Evolutionary conservation across 306 rosid species (phyloP).

Genomic region (Vicia sativa): DNA sequence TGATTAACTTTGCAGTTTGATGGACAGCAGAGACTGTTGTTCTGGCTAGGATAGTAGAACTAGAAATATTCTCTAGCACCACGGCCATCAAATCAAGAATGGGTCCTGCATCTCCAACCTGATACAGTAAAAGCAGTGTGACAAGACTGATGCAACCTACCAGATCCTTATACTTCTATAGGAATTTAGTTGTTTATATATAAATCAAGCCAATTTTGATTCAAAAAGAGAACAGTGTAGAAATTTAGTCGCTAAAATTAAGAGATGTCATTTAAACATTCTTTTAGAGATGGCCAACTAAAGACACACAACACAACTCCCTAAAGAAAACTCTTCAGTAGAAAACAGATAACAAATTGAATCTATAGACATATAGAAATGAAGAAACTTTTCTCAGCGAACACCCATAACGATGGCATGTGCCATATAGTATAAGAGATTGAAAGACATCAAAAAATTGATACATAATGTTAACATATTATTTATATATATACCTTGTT

Average conservation of each 20-base stretch:
- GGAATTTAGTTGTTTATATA: slow-evolving; percentile 17
- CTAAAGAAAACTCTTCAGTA: slow-evolving; percentile 12
- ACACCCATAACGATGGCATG: slow-evolving; percentile 11
- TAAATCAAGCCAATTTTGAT: slow-evolving; percentile 21
- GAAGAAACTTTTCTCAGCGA: slow-evolving; percentile 13
- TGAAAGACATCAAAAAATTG: slow-evolving; percentile 26
- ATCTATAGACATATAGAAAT: slow-evolving; percentile 20
- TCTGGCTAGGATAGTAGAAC: slow-evolving; percentile 64
- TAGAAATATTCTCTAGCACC: slow-evolving; percentile 73
- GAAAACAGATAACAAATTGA: slow-evolving; percentile 21
- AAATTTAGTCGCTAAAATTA: slow-evolving; percentile 26
- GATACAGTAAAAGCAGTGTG: slow-evolving; percentile 33
- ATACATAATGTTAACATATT: slow-evolving; percentile 19
- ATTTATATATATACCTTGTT: slow-evolving; percentile 58
- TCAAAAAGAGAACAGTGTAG: not conserved
- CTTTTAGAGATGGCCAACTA: slow-evolving; percentile 7
- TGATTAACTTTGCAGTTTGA: slow-evolving; percentile 73
- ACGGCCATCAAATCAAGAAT: slow-evolving; percentile 93
- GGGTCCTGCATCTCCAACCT: slow-evolving; percentile 95
- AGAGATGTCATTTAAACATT: slow-evolving; percentile 28
- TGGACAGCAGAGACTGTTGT: slow-evolving; percentile 77
- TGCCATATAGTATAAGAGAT: slow-evolving; percentile 22
- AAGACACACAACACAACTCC: slow-evolving; percentile 1
- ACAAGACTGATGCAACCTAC: slow-evolving; percentile 30
- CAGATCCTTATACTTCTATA: slow-evolving; percentile 26